A percentile compares a stretch with the other conserved stretches of the same genome.
These are phyloP conservation scores for Botrytis porri DNA, from an alignment of 2,329 filamentous ascomycete genomes.

Conservation along the genomic window DNA sequence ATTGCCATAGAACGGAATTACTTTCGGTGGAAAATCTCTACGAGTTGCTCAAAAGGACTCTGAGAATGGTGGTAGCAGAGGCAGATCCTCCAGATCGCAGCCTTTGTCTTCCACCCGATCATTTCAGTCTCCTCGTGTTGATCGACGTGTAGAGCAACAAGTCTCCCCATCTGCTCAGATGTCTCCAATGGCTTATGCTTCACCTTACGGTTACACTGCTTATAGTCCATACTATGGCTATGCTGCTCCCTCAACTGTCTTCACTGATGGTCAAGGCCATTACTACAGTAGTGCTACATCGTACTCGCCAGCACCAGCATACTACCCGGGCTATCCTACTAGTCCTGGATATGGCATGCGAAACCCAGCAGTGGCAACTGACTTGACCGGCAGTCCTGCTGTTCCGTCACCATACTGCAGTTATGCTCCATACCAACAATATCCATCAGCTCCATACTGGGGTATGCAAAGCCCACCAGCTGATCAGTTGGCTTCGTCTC, in stretches of 20 bases:
- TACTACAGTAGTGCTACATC: conserved; percentile 23
- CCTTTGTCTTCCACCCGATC: conserved; percentile 17
- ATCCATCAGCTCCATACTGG: conserved; percentile 24
- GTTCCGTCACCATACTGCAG: conserved; percentile 23
- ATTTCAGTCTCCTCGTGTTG: conserved; percentile 25
- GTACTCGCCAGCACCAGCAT: conserved; percentile 23
- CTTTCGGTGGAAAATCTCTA: conserved; percentile 30
- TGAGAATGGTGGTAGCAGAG: conserved; percentile 23
- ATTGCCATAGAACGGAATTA: conserved; percentile 29
- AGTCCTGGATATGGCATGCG: conserved; percentile 23
- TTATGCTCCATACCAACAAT: conserved; percentile 25
- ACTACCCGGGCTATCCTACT: conserved; percentile 26
- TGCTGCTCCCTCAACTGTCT: conserved; percentile 17
- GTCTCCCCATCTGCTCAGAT: conserved; percentile 23
- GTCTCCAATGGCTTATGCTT: conserved; percentile 24
- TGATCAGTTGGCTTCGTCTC: conserved; percentile 15
- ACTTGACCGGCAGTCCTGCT: conserved; percentile 23
- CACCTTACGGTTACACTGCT: conserved; percentile 22
- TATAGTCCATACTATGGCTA: conserved; percentile 23
- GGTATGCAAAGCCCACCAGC: conserved; percentile 20
- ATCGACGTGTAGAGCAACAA: conserved; percentile 20
- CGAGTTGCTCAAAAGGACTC: conserved; percentile 37
- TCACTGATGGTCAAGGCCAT: conserved; percentile 28
- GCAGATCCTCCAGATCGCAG: conserved; percentile 17
- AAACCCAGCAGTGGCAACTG: conserved; percentile 12